phyloP scores from a whole-genome alignment of 768 basidiomycete species.

The Tulasnella sp. region DNA sequence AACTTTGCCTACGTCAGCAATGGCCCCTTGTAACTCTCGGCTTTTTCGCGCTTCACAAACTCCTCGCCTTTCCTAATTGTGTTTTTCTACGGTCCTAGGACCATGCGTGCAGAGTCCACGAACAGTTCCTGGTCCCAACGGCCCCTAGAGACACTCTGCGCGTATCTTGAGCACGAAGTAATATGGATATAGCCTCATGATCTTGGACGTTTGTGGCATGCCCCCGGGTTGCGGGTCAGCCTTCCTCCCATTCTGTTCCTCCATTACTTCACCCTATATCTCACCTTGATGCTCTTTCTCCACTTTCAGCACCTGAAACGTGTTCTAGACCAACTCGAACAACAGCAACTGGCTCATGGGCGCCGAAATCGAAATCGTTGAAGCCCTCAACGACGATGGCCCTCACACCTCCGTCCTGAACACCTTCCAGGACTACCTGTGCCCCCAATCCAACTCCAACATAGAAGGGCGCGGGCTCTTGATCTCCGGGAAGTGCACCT shows the following conservation, averaged over 20 bases:
- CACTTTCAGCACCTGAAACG: conserved; percentile 53
- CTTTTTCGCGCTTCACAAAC: too few relatives aligned
- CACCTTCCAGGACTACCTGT: conserved; percentile 53
- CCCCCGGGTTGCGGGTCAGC: conserved; percentile 50
- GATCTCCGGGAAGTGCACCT: background rate
- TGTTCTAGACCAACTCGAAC: conserved; percentile 40
- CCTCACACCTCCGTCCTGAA: conserved; percentile 27
- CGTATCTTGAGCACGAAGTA: conserved; percentile 57
- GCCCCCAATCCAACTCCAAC: conserved; percentile 48
- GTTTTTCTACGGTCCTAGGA: conserved; percentile 30
- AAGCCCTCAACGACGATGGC: conserved; percentile 42
- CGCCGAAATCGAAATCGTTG: conserved; percentile 44
- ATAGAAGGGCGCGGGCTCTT: background rate
- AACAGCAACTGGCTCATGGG: conserved; percentile 51
- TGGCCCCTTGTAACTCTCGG: conserved; percentile 38
- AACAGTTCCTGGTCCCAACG: conserved; percentile 51
- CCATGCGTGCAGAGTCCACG: conserved; percentile 60
- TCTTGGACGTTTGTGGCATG: conserved; percentile 62
- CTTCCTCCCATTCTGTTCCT: background rate
- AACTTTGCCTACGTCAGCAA: conserved; percentile 63
- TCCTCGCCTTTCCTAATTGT: background rate
- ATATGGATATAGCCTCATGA: conserved; percentile 57
- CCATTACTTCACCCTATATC: background rate
- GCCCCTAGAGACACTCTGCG: conserved; percentile 62
- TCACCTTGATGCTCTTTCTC: background rate